Base-by-base conservation (phyloP, 495 filamentous ascomycete species). In the Penicillium mononematosum region DNA sequence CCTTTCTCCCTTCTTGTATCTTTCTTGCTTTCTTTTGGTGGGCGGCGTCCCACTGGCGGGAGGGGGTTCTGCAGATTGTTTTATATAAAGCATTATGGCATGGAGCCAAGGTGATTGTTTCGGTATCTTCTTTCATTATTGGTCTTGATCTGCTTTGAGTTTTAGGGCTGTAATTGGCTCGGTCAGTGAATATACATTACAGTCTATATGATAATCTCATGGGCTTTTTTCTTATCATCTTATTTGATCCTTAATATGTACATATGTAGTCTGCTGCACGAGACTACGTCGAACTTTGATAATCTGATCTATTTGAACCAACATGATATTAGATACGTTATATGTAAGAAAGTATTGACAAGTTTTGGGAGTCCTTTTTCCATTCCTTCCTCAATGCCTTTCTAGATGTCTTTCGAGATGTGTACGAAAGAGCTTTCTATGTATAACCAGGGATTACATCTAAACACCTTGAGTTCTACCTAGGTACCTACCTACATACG, bases 71-170 rank as follows among this genome's bases (percentile, higher is more conserved):
- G 56, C 24, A 50, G 36, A 50, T 58, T 60, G 55, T 55, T 51
- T 56, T 58, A 22, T 50, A 51, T 36, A 62, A 55, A 58, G 64
- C 64, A 68, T 73, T 53, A 55, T 55, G 62, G 61, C 59, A 50
- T 58, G 61, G 65, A 55, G 59, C 59, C 49, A 62, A 45, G 61
- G 63, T 58, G 61, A 62, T 48, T 51, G 53, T 60, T 64, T 36
- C 25, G 45, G 41, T 34, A 53, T 51, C n/a, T 45, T 47, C 50
- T 58, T 53, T 32, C 29, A 34, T 50, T 16, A 43, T 42, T 52
- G 39, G 22, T 25, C 47, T 53, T 34, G 16, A 58, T 53, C 36
- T 46, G 22, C 24, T 58, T 48, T 17, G 34, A 24, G n/a, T 44
- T 29, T 45, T 44, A 22, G 36, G 22, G 17, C 25, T 54, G 46